These are phyloP conservation scores for Monilinia laxa DNA, from an alignment of 2,329 filamentous ascomycete species.

Conservation along the genomic window DNA sequence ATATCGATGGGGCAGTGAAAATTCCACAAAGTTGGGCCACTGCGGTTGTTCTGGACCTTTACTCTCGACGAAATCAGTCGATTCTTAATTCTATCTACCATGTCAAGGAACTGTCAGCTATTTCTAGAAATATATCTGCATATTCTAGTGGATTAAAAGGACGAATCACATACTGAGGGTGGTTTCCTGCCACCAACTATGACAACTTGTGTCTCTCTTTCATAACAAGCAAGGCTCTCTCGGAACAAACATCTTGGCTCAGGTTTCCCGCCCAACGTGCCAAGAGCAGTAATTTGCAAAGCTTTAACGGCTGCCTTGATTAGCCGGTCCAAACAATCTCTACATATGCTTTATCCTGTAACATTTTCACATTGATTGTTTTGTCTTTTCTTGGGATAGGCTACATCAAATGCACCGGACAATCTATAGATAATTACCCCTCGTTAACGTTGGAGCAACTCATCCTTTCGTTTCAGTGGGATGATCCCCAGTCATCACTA, in stretches of 20 bases:
- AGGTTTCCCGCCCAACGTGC: neutral
- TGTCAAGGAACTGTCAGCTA: neutral
- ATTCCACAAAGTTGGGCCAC: no score
- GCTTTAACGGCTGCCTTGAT: neutral
- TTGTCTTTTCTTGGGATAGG: neutral
- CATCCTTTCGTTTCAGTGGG: no score
- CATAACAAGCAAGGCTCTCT: neutral
- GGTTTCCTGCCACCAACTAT: neutral
- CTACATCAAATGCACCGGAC: no score
- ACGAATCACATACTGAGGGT: neutral
- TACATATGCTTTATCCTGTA: neutral
- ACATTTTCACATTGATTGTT: neutral
- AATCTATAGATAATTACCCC: no score
- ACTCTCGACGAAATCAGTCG: neutral
- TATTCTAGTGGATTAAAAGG: neutral
- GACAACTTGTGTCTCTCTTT: neutral
- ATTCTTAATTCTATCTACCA: neutral
- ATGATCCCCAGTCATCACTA: no score
- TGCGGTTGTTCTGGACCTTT: neutral
- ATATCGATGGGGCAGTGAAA: neutral
- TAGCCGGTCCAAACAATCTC: neutral
- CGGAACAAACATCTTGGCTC: neutral
- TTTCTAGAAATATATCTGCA: neutral
- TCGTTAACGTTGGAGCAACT: no score
- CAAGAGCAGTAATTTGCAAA: neutral